These are phyloP conservation scores for Musa itinerans DNA, from an alignment of 176 grass and related monocot species.

Conservation along the genomic window DNA sequence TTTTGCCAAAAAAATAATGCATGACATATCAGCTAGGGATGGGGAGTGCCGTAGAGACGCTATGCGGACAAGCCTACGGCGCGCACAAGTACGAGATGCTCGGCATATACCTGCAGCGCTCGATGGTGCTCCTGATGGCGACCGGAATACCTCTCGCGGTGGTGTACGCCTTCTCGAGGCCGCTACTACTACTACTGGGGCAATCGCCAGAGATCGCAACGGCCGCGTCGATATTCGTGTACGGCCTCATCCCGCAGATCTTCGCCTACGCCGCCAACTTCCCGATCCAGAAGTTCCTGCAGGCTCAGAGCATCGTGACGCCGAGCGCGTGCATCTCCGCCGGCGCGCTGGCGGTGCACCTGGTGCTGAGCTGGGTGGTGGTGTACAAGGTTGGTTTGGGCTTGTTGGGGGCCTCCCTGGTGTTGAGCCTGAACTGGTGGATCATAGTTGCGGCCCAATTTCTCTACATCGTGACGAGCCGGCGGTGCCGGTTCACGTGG, in stretches of 20 bases:
- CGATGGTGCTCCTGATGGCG: constrained; percentile 57
- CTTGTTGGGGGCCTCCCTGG: constrained; percentile 59
- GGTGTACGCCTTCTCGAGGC: constrained; percentile 61
- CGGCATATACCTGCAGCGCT: constrained; percentile 73
- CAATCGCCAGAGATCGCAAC: constrained; percentile 68
- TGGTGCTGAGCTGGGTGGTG: constrained; percentile 58
- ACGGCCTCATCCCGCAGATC: constrained; percentile 88
- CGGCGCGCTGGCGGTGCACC: constrained; percentile 38
- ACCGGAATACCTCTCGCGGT: constrained; percentile 62
- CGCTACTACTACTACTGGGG: constrained; percentile 52
- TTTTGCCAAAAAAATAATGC: no score
- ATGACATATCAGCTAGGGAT: constrained; percentile 47
- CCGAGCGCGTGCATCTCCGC: constrained; percentile 80
- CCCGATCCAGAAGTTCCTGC: constrained; percentile 86
- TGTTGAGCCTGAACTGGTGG: constrained; percentile 75
- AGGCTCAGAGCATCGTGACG: constrained; percentile 85
- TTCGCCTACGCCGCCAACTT: constrained; percentile 83
- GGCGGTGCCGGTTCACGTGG: constrained; percentile 50
- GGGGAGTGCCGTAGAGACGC: constrained; percentile 91
- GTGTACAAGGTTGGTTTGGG: constrained; percentile 48
- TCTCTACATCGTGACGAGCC: constrained; percentile 61
- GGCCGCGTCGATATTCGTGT: constrained; percentile 56
- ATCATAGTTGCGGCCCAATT: constrained; percentile 59
- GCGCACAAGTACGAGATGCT: constrained; percentile 74
- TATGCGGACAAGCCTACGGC: constrained; percentile 81